phyloP scores from a whole-genome alignment of 345 rosid species.

The Eucalyptus erythrocorys region DNA sequence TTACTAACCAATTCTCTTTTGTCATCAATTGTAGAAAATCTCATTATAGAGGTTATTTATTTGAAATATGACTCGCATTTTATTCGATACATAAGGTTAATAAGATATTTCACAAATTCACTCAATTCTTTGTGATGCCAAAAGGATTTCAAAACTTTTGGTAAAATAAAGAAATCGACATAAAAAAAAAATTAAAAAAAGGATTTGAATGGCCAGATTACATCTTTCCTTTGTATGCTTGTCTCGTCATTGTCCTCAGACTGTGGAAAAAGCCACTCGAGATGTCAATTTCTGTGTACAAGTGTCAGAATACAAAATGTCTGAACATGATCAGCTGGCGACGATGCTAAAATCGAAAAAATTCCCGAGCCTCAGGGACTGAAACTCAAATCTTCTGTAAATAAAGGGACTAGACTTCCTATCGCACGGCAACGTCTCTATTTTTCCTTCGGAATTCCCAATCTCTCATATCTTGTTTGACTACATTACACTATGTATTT shows the following conservation, averaged over 20 bases:
- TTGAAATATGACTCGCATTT: not conserved
- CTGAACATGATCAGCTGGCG: not conserved
- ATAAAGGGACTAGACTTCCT: not conserved
- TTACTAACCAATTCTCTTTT: not conserved
- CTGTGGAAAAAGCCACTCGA: not conserved
- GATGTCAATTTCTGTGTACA: not conserved
- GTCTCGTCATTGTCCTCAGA: not conserved
- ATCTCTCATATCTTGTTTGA: not conserved
- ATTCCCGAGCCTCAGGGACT: not conserved
- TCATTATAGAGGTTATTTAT: not conserved
- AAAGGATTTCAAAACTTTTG: not conserved
- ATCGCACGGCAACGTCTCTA: not conserved
- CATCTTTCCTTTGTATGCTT: not conserved
- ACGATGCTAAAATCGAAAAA: not conserved
- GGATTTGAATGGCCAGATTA: not conserved
- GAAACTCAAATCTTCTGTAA: not conserved
- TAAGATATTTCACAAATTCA: not conserved
- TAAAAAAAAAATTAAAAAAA: accelerated
- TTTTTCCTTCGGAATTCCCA: not conserved
- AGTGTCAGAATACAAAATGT: not conserved
- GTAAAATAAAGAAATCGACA: not conserved
- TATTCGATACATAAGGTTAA: not conserved
- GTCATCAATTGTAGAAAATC: not conserved
- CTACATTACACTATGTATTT: not conserved
- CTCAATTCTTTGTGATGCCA: not conserved